These are phyloP conservation scores for Skeletonema costatum DNA, from an alignment of 108 stramenopile genomes.

Conservation along the genomic window DNA sequence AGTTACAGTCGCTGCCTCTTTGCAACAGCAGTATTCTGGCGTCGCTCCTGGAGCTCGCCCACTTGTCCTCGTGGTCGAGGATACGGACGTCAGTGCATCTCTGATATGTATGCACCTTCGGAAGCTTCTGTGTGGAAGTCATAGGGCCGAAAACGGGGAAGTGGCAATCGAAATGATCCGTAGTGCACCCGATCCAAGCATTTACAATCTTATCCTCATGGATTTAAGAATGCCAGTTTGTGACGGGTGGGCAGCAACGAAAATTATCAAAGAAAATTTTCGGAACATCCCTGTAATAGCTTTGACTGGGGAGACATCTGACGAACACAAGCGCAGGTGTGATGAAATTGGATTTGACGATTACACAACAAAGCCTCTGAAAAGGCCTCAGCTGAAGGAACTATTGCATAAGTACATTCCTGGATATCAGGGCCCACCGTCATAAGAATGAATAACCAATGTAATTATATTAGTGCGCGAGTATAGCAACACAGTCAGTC, in stretches of 20 bases:
- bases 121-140: slow-evolving; percentile 36
- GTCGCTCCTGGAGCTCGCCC: slow-evolving; percentile 38
- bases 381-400: slow-evolving; percentile 29
- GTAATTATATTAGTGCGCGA: background rate
- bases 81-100: slow-evolving; percentile 58
- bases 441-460: background rate
- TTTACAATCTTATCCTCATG: slow-evolving; percentile 63
- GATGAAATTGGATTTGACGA: slow-evolving; percentile 55
- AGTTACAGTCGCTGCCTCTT: background rate
- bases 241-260: slow-evolving; percentile 70
- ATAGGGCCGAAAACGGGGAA: slow-evolving; percentile 55
- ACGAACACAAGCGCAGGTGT: slow-evolving; percentile 19
- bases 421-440: slow-evolving; percentile 7
- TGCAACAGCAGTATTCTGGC: slow-evolving; percentile 24
- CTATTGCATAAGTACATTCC: slow-evolving; percentile 28
- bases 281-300: slow-evolving; percentile 51
- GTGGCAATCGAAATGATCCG: slow-evolving; percentile 61
- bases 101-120: slow-evolving; percentile 37
- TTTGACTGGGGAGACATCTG: slow-evolving; percentile 47
- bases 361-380: slow-evolving; percentile 47
- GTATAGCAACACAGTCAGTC: background rate
- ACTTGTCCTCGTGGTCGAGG: slow-evolving; percentile 59
- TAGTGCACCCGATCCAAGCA: slow-evolving; percentile 26
- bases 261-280: slow-evolving; percentile 28
- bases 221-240: slow-evolving; percentile 78